A percentile compares a stretch with the other conserved stretches of the same genome.
These are phyloP conservation scores for Nelumbo lutea DNA, from an alignment of 164 flowering plant species.

Conservation along the genomic window DNA sequence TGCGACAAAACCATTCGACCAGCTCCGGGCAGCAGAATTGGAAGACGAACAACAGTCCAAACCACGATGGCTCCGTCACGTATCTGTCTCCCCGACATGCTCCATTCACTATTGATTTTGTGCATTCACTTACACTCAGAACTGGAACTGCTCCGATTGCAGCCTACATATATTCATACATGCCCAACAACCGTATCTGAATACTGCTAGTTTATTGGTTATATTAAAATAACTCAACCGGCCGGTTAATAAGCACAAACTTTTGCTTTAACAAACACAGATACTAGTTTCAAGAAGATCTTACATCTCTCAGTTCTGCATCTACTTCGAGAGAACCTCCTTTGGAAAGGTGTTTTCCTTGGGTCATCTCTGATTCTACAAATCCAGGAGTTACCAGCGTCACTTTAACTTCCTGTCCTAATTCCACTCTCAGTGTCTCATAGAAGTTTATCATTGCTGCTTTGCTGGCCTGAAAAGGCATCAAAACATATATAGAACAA, in stretches of 20 bases:
- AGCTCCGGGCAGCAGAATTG: constrained; percentile 32
- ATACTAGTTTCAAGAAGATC: too few species aligned
- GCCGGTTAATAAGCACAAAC: too few species aligned
- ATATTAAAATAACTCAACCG: too few species aligned
- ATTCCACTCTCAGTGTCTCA: constrained; percentile 34
- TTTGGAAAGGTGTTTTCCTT: constrained; percentile 32
- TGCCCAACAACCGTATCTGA: too few species aligned
- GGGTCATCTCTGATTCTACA: constrained; percentile 49
- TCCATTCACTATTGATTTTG: background rate
- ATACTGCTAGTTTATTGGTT: too few species aligned
- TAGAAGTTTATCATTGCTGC: constrained; percentile 31
- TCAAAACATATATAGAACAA: too few species aligned
- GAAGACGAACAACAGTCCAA: constrained; percentile 2
- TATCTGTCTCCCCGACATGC: background rate
- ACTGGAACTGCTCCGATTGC: too few species aligned
- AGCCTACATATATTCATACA: too few species aligned
- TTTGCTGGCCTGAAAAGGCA: constrained; percentile 51
- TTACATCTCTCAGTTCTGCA: constrained; percentile 42
- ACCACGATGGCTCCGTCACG: constrained; percentile 39
- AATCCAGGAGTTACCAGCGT: constrained; percentile 57
- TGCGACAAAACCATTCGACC: constrained; percentile 25
- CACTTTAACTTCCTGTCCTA: constrained; percentile 36
- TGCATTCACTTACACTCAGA: too few species aligned
- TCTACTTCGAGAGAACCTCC: constrained; percentile 36
- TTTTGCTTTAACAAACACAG: too few species aligned